Evolutionary conservation across 768 basidiomycete species (phyloP).

Genomic region (Floccularia luteovirens): DNA sequence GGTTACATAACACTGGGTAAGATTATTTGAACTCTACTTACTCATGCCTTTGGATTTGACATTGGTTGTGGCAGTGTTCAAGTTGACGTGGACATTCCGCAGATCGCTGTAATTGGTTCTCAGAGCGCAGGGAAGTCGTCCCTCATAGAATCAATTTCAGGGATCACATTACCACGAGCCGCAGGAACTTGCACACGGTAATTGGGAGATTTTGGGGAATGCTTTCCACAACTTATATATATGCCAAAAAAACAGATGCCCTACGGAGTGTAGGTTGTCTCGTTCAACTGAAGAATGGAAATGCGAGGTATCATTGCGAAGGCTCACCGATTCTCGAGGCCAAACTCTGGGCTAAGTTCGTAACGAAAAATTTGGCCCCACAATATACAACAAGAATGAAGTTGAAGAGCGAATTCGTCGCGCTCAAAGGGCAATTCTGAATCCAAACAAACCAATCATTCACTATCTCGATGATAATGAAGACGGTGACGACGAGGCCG

Average conservation of each 20-base stretch:
- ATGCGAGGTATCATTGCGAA: slow-evolving; percentile 34
- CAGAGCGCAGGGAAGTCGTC: slow-evolving; percentile 63
- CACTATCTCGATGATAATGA: slow-evolving; percentile 26
- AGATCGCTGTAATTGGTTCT: slow-evolving; percentile 49
- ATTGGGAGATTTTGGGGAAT: not conserved
- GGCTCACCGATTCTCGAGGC: slow-evolving; percentile 24
- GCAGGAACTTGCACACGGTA: slow-evolving; percentile 55
- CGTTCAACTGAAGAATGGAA: slow-evolving; percentile 29
- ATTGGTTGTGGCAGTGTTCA: slow-evolving; percentile 31
- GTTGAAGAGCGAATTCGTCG: slow-evolving; percentile 57
- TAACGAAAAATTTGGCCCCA: slow-evolving; percentile 28
- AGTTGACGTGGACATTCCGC: slow-evolving; percentile 46
- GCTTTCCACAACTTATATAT: too few species aligned
- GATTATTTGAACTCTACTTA: slow-evolving; percentile 1
- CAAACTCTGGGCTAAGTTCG: slow-evolving; percentile 20
- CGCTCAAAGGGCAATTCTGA: slow-evolving; percentile 54
- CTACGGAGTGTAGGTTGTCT: slow-evolving; percentile 41
- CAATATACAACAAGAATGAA: slow-evolving; percentile 32
- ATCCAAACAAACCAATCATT: slow-evolving; percentile 24
- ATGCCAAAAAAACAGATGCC: too few species aligned
- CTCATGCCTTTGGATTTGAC: not conserved
- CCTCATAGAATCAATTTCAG: slow-evolving; percentile 56
- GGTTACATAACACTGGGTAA: slow-evolving; percentile 47
- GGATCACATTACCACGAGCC: slow-evolving; percentile 49
- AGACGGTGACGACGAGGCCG: slow-evolving; percentile 15